Evolutionary conservation across 1,139 yeast genomes (phyloP), one percentile per base, ranked within the genome.

Genomic region (Diutina rugosa): DNA sequence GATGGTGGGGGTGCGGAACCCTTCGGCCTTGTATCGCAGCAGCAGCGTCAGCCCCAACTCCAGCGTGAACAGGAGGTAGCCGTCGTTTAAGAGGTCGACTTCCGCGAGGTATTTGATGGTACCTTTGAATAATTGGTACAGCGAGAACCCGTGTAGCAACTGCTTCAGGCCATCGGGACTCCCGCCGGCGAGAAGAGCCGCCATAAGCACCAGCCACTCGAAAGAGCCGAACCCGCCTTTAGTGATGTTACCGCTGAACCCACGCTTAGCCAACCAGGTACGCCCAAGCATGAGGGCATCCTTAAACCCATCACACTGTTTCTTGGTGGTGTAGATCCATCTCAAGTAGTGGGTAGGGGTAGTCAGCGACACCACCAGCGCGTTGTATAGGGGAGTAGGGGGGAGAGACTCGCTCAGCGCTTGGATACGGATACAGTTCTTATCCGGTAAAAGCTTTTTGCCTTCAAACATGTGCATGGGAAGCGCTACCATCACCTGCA

Each of bases 41-140:
- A 73, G 61, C 14, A 68, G 58, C 41, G 64, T 70, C 49, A 81
- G 85, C 21, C 45, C 41, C 54, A 80, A 71, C 49, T 79, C 73
- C 9, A 88, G 82, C 56, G 82, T 76, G 64, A 87, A 85, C 49
- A 87, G 84, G 56, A 87, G 71, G 63, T 85, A 84, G 0, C 93
- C 93, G 18, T 30, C 41, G 18, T 73, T 70, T 29, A 76, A 69
- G 57, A 91, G 70, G 65, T 88, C 93, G 74, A 84, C 83, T 3
- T 89, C 80, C 1, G 97, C 95, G 59, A 93, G 68, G 64, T 86
- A 91, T 63, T 84, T 84, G 56, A 93, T 77, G 1, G 90, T 82
- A 65, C 95, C 97, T 68, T 89, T 90, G 73, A 93, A 93, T 57
- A 93, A 72, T 70, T 93, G 99, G 67, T 90, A 93, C 35, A 95